Conservation (phyloP, 23 red algal species). For the Pyropia haitanensis region DNA sequence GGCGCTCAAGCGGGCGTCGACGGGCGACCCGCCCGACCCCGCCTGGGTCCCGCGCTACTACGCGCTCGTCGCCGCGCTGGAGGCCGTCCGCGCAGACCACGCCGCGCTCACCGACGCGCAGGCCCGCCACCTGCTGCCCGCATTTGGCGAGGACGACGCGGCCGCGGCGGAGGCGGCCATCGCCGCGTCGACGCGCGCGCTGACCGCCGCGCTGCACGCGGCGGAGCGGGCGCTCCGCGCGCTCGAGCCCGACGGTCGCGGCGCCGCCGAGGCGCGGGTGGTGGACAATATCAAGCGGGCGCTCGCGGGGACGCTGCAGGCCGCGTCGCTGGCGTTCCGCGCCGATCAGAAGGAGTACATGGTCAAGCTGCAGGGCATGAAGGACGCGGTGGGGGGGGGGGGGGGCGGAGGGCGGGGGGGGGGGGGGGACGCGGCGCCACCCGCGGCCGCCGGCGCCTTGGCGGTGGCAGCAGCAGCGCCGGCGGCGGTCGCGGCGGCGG, state of each 20-base stretch:
- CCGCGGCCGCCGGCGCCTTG: background rate
- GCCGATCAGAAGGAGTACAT: slow-evolving; percentile 71
- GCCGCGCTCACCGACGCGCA: slow-evolving; percentile 25
- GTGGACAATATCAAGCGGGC: slow-evolving; percentile 50
- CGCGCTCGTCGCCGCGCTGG: slow-evolving; percentile 39
- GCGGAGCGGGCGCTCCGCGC: slow-evolving; percentile 45
- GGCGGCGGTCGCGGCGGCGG: background rate
- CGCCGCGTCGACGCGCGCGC: slow-evolving; percentile 21
- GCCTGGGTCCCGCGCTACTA: slow-evolving; percentile 54
- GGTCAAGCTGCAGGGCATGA: slow-evolving; percentile 46
- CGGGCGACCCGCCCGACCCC: slow-evolving; percentile 20
- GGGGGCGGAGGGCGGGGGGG: background rate
- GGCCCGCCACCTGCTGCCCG: slow-evolving; percentile 60
- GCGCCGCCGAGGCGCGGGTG: slow-evolving; percentile 5
- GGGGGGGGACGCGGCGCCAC: background rate
- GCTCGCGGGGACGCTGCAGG: slow-evolving; percentile 65
- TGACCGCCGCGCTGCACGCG: slow-evolving; percentile 49
- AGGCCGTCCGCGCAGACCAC: slow-evolving; percentile 25
- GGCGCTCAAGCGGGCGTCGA: background rate
- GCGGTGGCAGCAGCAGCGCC: background rate
- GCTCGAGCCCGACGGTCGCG: slow-evolving; percentile 11
- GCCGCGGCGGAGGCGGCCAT: slow-evolving; percentile 56
- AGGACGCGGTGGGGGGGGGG: slow-evolving; percentile 11
- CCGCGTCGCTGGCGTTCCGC: slow-evolving; percentile 51
- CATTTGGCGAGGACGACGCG: slow-evolving; percentile 60